Base-by-base conservation (phyloP, 73 alveolate genomes). In the Paramecium sexaurelia region DNA sequence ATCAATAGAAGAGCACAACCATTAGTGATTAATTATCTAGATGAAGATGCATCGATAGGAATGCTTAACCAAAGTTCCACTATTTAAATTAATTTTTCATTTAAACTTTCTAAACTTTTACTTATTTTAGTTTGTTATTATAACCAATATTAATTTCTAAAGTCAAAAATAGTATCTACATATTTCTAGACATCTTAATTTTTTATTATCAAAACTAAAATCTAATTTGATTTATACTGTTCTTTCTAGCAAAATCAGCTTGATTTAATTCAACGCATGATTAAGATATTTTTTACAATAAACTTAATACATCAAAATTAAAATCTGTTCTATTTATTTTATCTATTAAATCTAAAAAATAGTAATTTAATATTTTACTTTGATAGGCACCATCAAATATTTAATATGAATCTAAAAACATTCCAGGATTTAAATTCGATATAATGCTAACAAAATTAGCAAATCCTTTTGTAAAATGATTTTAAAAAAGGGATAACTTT, bases 381-480 rank as follows among this genome's bases (percentile, higher is more conserved):
- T 61, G 11, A 22, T 61, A 61, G 7, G 83, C 43, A n/a, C 47
- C 11, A 61, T 61, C 83, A 29, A 61, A 61, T 10, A 61, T 61
- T 10, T 73, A 73, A 32, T 73, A 73, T 5, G 57, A 73, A 17
- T 73, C 87, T 15, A 73, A 36, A 7, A 39, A 36, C 19, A 36
- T 1, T 73, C 87, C 87, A 36, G 66, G 66, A n/a, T 36, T 32
- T 73, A 36, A 6, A 22, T 20, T 73, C 0, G 57, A 73, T 13
- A 39, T 35, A 6, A 36, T 33, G 35, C 36, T 73, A 5, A 73
- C 87, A n/a, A 73, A 27, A 36, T 39, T 73, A 2, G 55, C 43
- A 73, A 73, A 39, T 73, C 87, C 87, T 36, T 73, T 39, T n/a
- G 43, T 20, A 36, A 73, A 73, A 20, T 73, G 55, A 24, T 73